phyloP scores from a whole-genome alignment of 331 rosid species.

The Cydonia oblonga region DNA sequence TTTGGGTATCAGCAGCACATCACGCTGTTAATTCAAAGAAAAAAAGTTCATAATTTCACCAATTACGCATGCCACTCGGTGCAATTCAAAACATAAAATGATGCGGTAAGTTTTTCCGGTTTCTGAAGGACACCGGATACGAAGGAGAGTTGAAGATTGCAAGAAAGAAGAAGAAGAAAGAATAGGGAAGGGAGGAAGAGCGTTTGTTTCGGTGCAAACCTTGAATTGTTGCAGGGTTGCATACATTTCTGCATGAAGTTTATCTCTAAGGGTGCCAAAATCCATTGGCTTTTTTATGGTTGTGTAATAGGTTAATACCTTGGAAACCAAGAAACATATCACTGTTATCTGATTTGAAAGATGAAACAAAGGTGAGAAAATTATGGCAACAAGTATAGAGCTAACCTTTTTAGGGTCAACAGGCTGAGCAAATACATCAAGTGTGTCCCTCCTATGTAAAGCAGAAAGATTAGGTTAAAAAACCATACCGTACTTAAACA shows the following conservation, averaged over 20 bases:
- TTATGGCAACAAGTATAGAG: background rate
- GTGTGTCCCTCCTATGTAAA: constrained; percentile 28
- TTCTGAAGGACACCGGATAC: background rate
- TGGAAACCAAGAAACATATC: background rate
- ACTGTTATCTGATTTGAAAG: background rate
- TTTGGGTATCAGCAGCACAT: constrained; percentile 32
- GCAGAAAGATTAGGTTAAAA: background rate
- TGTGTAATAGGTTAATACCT: constrained; percentile 24
- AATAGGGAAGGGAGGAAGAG: background rate
- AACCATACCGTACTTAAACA: background rate
- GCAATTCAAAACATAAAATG: background rate
- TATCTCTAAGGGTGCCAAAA: constrained; percentile 51
- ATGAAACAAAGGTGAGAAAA: background rate
- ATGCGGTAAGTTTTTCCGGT: background rate
- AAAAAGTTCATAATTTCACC: background rate
- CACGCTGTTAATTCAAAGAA: constrained; percentile 29
- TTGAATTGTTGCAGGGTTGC: constrained; percentile 30
- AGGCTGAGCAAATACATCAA: constrained; percentile 30
- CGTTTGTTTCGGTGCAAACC: constrained; percentile 21
- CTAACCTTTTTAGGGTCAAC: constrained; percentile 33
- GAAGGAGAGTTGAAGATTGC: background rate
- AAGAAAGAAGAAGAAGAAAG: background rate
- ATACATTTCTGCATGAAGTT: constrained; percentile 34
- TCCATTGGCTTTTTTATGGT: constrained; percentile 56
- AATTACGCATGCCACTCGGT: background rate